Conservation (phyloP, 495 filamentous ascomycete genomes). For the Cryomyces antarcticus region DNA sequence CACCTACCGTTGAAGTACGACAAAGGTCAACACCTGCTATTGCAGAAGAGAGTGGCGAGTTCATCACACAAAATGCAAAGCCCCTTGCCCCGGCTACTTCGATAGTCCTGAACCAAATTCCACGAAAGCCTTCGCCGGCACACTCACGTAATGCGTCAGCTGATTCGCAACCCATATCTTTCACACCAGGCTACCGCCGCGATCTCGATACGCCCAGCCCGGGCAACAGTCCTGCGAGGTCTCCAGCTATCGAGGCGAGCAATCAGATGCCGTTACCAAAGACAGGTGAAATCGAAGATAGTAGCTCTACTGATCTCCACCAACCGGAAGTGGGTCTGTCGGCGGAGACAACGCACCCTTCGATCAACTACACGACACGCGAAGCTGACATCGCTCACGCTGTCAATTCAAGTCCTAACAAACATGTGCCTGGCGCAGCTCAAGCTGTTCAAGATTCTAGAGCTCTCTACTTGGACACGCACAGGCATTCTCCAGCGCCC, state of each 20-base stretch:
- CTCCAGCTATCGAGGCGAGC: constrained; percentile 17
- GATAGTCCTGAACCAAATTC: constrained; percentile 6
- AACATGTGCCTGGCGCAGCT: background rate
- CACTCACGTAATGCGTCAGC: constrained; percentile 14
- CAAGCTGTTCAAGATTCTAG: background rate
- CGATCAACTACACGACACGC: constrained; percentile 5
- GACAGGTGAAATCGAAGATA: background rate
- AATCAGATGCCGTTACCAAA: constrained; percentile 4
- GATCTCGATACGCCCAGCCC: constrained; percentile 40
- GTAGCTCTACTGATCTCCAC: background rate
- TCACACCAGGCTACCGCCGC: constrained; percentile 37
- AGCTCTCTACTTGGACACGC: constrained; percentile 6
- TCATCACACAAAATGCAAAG: background rate
- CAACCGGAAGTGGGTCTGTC: too few relatives aligned
- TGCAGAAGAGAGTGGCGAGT: constrained; percentile 23
- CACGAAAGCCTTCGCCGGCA: constrained; percentile 16
- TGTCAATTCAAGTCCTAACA: constrained; percentile 5
- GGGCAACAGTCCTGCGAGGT: constrained; percentile 40
- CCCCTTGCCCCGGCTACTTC: constrained; percentile 1
- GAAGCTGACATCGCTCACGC: constrained; percentile 8
- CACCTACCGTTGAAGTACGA: constrained; percentile 7
- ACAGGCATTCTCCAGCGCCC: constrained; percentile 1
- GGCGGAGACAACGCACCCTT: too few relatives aligned
- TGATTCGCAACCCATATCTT: constrained; percentile 8
- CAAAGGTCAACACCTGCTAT: constrained; percentile 28